A percentile compares a stretch with the other conserved stretches of the same genome.
phyloP scores from a whole-genome alignment of 768 basidiomycete genomes.

The Podaxis pistillaris region DNA sequence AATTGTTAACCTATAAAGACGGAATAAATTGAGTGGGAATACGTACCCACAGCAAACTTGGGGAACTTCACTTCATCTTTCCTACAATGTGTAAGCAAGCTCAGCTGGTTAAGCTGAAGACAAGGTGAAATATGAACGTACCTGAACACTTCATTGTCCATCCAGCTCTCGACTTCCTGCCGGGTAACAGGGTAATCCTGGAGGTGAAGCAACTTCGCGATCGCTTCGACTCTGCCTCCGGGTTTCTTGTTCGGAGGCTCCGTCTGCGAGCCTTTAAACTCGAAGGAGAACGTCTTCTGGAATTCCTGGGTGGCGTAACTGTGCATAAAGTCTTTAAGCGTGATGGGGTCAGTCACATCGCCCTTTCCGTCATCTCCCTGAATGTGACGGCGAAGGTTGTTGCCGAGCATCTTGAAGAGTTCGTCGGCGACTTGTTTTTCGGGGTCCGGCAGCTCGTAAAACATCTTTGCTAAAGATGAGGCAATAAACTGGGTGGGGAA shows the following conservation, averaged over 20 bases:
- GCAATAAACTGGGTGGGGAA: background rate
- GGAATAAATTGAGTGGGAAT: background rate
- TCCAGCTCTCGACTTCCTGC: background rate
- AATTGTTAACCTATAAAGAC: background rate
- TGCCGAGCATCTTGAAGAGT: background rate
- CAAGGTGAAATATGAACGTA: background rate
- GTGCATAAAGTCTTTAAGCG: background rate
- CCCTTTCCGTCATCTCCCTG: background rate
- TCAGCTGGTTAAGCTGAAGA: background rate
- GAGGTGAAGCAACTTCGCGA: background rate
- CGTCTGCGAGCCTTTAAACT: background rate
- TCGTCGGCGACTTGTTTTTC: background rate
- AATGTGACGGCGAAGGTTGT: background rate
- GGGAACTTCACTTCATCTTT: background rate
- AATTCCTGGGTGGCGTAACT: background rate
- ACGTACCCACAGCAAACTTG: background rate
- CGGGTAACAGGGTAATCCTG: background rate
- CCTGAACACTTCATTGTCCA: background rate
- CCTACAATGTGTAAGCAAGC: background rate
- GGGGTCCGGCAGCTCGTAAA: background rate
- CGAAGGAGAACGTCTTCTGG: background rate
- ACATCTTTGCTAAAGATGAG: background rate
- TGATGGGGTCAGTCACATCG: background rate
- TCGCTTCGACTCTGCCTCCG: background rate
- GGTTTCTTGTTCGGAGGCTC: background rate